Evolutionary conservation across 176 grass and related monocot species (phyloP), one percentile per base, ranked within the genome.

Genomic region (Phoenix dactylifera): DNA sequence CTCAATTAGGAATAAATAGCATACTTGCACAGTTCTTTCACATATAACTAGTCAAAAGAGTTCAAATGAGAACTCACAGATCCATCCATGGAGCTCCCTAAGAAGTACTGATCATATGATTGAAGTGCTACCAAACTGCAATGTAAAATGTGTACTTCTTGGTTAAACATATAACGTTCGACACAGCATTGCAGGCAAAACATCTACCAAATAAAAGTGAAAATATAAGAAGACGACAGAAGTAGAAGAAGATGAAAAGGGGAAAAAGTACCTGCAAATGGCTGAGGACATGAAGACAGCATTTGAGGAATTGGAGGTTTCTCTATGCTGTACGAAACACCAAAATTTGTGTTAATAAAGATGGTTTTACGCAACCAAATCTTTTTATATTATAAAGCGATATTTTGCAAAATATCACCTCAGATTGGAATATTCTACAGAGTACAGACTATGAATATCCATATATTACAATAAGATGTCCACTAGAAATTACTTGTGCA

Each of bases 51-150:
- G 35, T 35, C 32, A 35, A 35, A 3, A 65, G 9, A 55, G 48
- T 35, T 49, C 4, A 49, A 55, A 50, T 18, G 72, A 49, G 39
- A 15, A 72, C 86, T 76, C 67, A 89, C 86, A 24, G 64, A 89
- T 85, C 86, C 86, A 79, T 89, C 78, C 86, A 89, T 85, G 54
- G 82, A 85, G 51, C 86, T 85, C 61, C 81, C 86, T 59, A 89
- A 62, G 55, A 85, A 85, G 64, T 89, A 89, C 7, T 79, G 51
- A 20, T 89, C 86, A 73, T 89, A 82, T 49, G 86, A 85, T 49
- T 72, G 77, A 49, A 89, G 74, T 58, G 78, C 58, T 62, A 70
- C 78, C 78, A 89, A 62, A 74, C 86, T 89, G 82, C 51, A 28
- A 48, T 81, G 68, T 17, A 69, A 50, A 53, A 71, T 35, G 20